Evolutionary conservation across 495 filamentous ascomycete species (phyloP).

Genomic region (Corynascus novoguineensis): DNA sequence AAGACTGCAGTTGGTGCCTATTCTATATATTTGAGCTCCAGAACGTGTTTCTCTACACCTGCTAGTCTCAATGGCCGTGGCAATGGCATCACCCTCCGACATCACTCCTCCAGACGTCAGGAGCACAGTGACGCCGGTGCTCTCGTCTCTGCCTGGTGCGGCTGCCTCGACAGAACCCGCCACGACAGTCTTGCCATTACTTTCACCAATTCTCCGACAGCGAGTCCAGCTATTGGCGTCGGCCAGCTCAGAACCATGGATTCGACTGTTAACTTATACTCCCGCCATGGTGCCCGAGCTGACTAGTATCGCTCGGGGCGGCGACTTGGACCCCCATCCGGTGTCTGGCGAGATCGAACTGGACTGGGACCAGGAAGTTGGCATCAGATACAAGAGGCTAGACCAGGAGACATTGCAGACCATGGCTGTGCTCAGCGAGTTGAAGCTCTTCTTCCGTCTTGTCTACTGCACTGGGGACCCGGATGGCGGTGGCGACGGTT

Average conservation of each 20-base stretch:
- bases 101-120: slow-evolving; percentile 61
- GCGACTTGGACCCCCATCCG: slow-evolving; percentile 79
- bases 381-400: slow-evolving; percentile 63
- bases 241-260: slow-evolving; percentile 71
- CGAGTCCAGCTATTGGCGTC: slow-evolving; percentile 70
- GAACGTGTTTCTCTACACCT: not conserved
- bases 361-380: slow-evolving; percentile 56
- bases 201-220: slow-evolving; percentile 89
- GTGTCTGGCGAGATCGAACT: slow-evolving; percentile 86
- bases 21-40: not conserved
- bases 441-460: slow-evolving; percentile 48
- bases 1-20: too few relatives aligned
- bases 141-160: slow-evolving; percentile 81
- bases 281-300: slow-evolving; percentile 60
- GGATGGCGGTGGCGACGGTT: slow-evolving; percentile 64
- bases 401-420: slow-evolving; percentile 85
- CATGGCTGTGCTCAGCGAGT: slow-evolving; percentile 50
- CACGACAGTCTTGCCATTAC: slow-evolving; percentile 68
- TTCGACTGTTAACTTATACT: slow-evolving; percentile 85
- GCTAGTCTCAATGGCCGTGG: slow-evolving; percentile 8
- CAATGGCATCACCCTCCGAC: slow-evolving; percentile 23
- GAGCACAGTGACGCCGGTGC: slow-evolving; percentile 64
- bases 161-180: slow-evolving; percentile 73
- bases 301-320: slow-evolving; percentile 55
- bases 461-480: slow-evolving; percentile 56